Base-by-base conservation (phyloP, 129 eudicot genomes). In the Escallonia rubra region DNA sequence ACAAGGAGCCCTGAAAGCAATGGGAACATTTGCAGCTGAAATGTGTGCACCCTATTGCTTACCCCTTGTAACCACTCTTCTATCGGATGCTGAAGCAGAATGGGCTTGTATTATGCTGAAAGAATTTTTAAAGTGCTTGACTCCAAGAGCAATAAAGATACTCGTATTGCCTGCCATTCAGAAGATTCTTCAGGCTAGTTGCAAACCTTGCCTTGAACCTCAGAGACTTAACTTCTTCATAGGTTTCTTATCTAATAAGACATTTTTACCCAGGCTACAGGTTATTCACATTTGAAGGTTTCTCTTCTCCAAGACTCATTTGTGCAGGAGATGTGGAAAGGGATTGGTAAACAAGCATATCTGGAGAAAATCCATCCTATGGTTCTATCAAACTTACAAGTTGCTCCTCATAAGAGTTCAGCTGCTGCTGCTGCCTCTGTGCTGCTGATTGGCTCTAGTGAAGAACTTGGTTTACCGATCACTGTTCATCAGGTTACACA, bases 241-340 rank as follows among this genome's bases (percentile, higher is more conserved):
- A 8, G 56, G 60, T 57, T 45, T 74, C 43, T 72, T 71, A 63
- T 44, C 16, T 48, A 34, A 58, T 63, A 47, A 58, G 34, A 10
- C 54, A 62, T 45, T 62, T 76, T 61, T 80, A 67, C 34, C 34
- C 83, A 93, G 99, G 85, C 75, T 15, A 74, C 96, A 66, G 90
- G 90, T 65, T 75, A 77, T 77, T 89, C 93, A 53, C 96, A 73
- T 79, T 78, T 89, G 85, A 93, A 93, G 81, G 99, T 93, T 61
- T 93, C 95, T 76, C 91, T 93, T 76, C 96, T 93, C 62, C 99
- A 93, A 93, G 99, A 85, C 59, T 93, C 99, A 57, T 93, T 93
- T 84, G 88, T 93, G 79, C 90, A 82, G 52, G 96, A 86, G 73
- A 70, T 93, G 70, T 93, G 96, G 95, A 85, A 80, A 77, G 76